Percentiles rank a stretch among this genome's conserved stretches.
phyloP scores from a whole-genome alignment of 306 rosid species.

The Castanea mollissima region DNA sequence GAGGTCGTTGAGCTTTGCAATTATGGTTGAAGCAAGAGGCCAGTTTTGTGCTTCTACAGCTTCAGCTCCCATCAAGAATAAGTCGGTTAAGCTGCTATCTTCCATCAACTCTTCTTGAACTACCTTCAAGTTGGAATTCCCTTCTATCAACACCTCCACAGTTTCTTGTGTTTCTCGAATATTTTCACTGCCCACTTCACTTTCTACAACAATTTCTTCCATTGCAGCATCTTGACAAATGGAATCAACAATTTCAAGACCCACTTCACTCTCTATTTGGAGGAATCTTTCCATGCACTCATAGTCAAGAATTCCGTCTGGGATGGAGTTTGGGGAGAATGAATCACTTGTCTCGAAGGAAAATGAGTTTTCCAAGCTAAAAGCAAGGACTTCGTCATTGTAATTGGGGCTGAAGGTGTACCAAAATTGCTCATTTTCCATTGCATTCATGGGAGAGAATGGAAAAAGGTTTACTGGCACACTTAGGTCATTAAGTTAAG shows the following conservation, averaged over 20 bases:
- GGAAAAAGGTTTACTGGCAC: neutral
- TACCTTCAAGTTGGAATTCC: constrained; percentile 25
- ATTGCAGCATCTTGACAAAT: neutral
- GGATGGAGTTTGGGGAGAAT: constrained; percentile 17
- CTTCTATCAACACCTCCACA: constrained; percentile 18
- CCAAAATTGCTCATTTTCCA: constrained; percentile 34
- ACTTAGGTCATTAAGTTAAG: too few species aligned
- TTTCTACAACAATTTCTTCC: constrained; percentile 7
- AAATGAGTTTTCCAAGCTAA: constrained; percentile 25
- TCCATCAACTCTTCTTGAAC: constrained; percentile 63
- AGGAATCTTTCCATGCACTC: constrained; percentile 25
- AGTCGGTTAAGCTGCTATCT: constrained; percentile 51
- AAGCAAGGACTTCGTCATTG: constrained; percentile 25
- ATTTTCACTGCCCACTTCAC: constrained; percentile 10
- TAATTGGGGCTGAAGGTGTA: constrained; percentile 22
- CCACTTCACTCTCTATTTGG: constrained; percentile 16
- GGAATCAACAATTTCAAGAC: constrained; percentile 15
- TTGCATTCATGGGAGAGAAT: constrained; percentile 17
- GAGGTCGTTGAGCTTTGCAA: too few species aligned
- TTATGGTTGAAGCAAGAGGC: too few species aligned
- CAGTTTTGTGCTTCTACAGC: too few species aligned
- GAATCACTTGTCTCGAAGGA: constrained; percentile 26
- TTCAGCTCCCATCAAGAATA: constrained; percentile 26
- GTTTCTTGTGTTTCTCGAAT: neutral
- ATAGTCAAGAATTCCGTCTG: constrained; percentile 25